phyloP scores from a whole-genome alignment of 345 rosid species.

The Citrus cavaleriei region DNA sequence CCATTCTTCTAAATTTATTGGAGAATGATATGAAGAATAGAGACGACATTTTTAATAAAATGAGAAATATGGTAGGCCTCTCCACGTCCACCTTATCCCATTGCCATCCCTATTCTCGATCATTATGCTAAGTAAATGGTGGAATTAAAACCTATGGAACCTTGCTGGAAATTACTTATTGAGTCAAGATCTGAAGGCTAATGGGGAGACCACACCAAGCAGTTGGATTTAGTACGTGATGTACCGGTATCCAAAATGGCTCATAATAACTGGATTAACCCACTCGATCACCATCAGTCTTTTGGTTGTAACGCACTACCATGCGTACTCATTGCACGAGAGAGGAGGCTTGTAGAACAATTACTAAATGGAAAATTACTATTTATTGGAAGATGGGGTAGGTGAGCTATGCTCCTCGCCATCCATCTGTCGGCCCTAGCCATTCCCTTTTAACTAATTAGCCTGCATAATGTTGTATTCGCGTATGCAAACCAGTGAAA shows the following conservation, averaged over 20 bases:
- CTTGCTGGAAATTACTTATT: neutral
- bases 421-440: conserved; percentile 28
- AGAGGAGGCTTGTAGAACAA: neutral
- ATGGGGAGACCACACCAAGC: conserved; percentile 14
- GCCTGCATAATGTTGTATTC: too few relatives aligned
- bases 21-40: accelerated
- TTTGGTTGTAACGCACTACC: conserved; percentile 24
- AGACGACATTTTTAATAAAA: accelerated
- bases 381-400: conserved; percentile 18
- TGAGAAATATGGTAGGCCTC: accelerated
- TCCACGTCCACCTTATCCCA: accelerated
- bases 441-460: too few relatives aligned
- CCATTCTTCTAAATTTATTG: accelerated
- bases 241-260: neutral
- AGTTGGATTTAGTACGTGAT: too few relatives aligned
- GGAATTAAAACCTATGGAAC: neutral
- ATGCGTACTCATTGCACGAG: neutral
- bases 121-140: neutral
- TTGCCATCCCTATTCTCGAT: too few relatives aligned
- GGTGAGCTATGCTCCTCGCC: conserved; percentile 16
- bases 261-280: conserved; percentile 8
- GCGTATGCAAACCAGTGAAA: too few relatives aligned
- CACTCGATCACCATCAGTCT: neutral
- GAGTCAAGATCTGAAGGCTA: conserved; percentile 3
- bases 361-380: neutral